These are phyloP conservation scores for Phytophthora kernoviae DNA, from an alignment of 352 stramenopile genomes.

Conservation along the genomic window DNA sequence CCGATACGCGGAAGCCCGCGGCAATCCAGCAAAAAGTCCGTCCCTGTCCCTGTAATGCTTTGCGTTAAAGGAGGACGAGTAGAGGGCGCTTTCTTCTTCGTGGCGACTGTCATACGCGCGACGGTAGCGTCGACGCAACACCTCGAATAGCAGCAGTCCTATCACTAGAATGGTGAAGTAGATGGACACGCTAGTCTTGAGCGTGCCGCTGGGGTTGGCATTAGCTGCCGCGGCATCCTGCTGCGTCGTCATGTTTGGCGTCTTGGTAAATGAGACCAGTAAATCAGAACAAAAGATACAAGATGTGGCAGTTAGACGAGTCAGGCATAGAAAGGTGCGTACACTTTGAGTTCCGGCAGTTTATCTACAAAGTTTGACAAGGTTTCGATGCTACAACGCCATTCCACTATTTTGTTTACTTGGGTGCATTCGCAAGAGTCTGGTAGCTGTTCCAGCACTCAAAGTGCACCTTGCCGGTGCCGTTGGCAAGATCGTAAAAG, in stretches of 20 bases:
- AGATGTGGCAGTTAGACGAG: no score
- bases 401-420: constrained; percentile 9
- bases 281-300: no score
- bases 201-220: constrained; percentile 70
- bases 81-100: constrained; percentile 37
- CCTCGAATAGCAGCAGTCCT: constrained; percentile 67
- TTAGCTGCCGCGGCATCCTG: constrained; percentile 51
- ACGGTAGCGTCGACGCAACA: constrained; percentile 55
- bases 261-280: neutral
- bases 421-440: constrained; percentile 33
- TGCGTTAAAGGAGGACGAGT: constrained; percentile 11
- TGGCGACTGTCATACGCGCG: constrained; percentile 59
- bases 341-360: no score
- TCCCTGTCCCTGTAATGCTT: constrained; percentile 1
- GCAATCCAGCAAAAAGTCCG: constrained; percentile 62
- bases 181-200: constrained; percentile 71
- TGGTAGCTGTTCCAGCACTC: constrained; percentile 88
- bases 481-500: constrained; percentile 84
- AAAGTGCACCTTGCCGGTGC: constrained; percentile 83
- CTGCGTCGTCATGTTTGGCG: constrained; percentile 36
- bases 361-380: no score
- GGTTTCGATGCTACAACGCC: no score
- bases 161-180: constrained; percentile 59
- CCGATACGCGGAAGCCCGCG: constrained; percentile 42
- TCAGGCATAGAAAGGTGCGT: no score